phyloP scores from a whole-genome alignment of 495 filamentous ascomycete genomes.

The Neurospora sp. region DNA sequence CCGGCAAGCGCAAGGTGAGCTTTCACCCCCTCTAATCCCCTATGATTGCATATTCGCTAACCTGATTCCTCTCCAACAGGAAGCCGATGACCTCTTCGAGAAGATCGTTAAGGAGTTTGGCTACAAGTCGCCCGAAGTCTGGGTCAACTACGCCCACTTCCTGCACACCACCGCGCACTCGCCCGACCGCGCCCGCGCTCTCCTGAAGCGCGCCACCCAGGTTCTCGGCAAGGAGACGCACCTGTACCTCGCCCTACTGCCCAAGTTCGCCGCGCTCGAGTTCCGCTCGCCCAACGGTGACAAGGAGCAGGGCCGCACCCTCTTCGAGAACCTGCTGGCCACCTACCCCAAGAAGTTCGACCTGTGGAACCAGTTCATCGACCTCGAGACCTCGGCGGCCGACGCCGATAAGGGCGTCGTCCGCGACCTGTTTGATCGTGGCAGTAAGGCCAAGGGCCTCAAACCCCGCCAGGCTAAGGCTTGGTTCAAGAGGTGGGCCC shows the following conservation, averaged over 20 bases:
- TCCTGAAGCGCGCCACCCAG: slow-evolving; percentile 82
- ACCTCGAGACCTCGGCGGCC: slow-evolving; percentile 61
- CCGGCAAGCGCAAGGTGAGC: slow-evolving; percentile 61
- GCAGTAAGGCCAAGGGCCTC: slow-evolving; percentile 55
- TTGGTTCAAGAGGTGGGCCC: slow-evolving; percentile 76
- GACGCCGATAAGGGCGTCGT: slow-evolving; percentile 50
- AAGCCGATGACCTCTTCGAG: slow-evolving; percentile 85
- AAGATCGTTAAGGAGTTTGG: slow-evolving; percentile 80
- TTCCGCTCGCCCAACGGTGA: slow-evolving; percentile 78
- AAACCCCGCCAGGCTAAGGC: slow-evolving; percentile 65
- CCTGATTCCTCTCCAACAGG: slow-evolving; percentile 43
- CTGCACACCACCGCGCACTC: slow-evolving; percentile 58
- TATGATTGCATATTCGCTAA: slow-evolving; percentile 7
- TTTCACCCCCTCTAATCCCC: not conserved
- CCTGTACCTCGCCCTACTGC: slow-evolving; percentile 66
- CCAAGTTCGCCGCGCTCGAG: slow-evolving; percentile 83
- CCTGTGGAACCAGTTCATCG: slow-evolving; percentile 83
- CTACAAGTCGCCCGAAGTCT: slow-evolving; percentile 63
- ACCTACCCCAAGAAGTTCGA: slow-evolving; percentile 83
- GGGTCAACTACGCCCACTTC: slow-evolving; percentile 92
- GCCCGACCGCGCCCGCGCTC: slow-evolving; percentile 63
- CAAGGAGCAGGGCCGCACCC: slow-evolving; percentile 82
- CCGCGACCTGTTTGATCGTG: slow-evolving; percentile 72
- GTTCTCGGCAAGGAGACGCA: slow-evolving; percentile 51
- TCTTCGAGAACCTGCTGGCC: slow-evolving; percentile 80